Evolutionary conservation across 179 eudicot species (phyloP), one percentile per base, ranked within the genome.

Genomic region (Drosera spatulata): DNA sequence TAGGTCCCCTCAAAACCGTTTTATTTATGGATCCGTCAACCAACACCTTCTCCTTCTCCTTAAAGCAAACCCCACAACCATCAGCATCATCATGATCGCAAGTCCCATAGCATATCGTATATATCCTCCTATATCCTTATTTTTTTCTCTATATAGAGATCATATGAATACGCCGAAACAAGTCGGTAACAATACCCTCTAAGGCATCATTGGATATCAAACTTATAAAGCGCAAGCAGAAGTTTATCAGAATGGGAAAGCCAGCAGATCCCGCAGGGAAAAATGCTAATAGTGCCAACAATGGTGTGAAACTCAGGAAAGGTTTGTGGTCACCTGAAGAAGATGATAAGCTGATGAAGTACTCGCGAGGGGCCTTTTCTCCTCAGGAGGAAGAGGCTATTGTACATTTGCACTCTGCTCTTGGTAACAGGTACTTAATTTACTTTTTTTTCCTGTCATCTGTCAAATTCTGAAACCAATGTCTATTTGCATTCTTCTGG

Each of bases 21-120:
- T 71, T 22, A 22, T 70, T 66, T 72, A 80, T 75, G 70, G 78
- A 76, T 83, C 76, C 65, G 68, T 76, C 84, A 78, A 83, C 86
- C 75, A 78, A 76, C 89, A 51, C 67, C 58, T 61, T 62, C 76
- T 57, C 71, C 64, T 22, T 15, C 59, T 39, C 47, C 33, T 15
- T 61, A 48, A 61, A 61, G 63, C 63, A 61, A 50, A 11, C 53
- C 49, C 53, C 53, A 50, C 10, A 50, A 50, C 53, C 53, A 50
- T 50, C 53, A 22, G 33, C 33, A 22, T 22, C 33, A 22, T 50
- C 53, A 50, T 50, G 53, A 50, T 50, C 53, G 13, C 13, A 4
- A 50, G 53, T 50, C 53, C 53, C 53, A 50, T 15, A 10, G 13
- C 53, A 50, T 11, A 11, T 7, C 10, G 53, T 50, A n/a, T 50